These are phyloP conservation scores for Neonectria coccinea DNA, from an alignment of 2,329 filamentous ascomycete species.

Conservation along the genomic window DNA sequence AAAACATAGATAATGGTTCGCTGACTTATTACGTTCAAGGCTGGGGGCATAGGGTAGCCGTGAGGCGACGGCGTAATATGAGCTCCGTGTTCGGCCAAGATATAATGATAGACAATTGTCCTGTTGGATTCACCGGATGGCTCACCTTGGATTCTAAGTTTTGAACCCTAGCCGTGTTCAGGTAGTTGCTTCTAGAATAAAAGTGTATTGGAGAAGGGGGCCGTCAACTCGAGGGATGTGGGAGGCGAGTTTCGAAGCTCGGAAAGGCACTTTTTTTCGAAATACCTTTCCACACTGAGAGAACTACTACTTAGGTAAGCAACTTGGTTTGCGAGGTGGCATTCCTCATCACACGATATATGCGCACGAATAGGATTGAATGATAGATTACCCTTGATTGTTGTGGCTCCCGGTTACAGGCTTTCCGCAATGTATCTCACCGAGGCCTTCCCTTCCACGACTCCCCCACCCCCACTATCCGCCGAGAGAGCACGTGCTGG, in stretches of 20 bases:
- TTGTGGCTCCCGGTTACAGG: background rate
- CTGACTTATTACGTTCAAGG: slow-evolving; percentile 19
- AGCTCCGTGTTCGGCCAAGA: slow-evolving; percentile 41
- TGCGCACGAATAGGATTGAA: slow-evolving; percentile 8
- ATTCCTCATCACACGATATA: too few species aligned
- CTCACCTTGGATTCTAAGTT: background rate
- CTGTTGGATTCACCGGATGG: background rate
- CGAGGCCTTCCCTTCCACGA: too few species aligned
- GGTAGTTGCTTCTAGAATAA: background rate
- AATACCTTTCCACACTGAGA: background rate
- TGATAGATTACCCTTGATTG: background rate
- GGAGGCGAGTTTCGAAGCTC: background rate
- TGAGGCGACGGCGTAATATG: slow-evolving; percentile 11
- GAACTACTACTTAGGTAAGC: too few species aligned
- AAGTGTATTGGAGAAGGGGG: background rate
- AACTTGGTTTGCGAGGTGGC: too few species aligned
- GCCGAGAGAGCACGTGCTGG: background rate
- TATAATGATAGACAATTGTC: background rate
- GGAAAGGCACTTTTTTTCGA: background rate
- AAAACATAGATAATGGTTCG: slow-evolving; percentile 5
- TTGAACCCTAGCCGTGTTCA: background rate
- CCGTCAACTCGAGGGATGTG: background rate
- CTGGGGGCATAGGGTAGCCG: slow-evolving; percentile 12
- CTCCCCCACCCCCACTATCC: background rate
- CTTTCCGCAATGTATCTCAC: background rate